Percentiles rank a stretch among this genome's conserved stretches.
phyloP scores from a whole-genome alignment of 2,329 filamentous ascomycete species.

The Botrytis elliptica region DNA sequence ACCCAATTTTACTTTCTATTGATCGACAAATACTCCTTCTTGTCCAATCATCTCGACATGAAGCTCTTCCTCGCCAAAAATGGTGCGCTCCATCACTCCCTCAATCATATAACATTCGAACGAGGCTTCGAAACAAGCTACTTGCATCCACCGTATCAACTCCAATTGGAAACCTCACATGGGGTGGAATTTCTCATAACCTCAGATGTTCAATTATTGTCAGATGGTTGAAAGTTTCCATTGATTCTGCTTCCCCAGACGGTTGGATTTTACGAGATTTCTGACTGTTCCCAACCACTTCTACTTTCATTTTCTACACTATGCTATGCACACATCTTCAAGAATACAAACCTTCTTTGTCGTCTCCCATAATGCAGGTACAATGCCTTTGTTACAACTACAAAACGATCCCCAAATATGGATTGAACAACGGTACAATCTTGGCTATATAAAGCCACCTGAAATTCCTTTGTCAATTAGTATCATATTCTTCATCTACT shows the following conservation, averaged over 20 bases:
- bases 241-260: not conserved
- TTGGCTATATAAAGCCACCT: not conserved
- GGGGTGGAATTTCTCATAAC: not conserved
- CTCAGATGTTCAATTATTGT: not conserved
- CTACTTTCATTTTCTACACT: not conserved
- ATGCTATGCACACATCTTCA: not conserved
- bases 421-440: not conserved
- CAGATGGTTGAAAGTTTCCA: not conserved
- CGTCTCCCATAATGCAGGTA: not conserved
- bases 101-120: not conserved
- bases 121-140: not conserved
- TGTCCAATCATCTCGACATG: conserved; percentile 1
- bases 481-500: not conserved
- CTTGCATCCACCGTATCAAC: not conserved
- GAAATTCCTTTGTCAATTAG: not conserved
- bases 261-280: not conserved
- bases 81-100: not conserved
- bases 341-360: not conserved
- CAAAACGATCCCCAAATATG: not conserved
- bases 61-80: not conserved
- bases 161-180: not conserved
- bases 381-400: not conserved
- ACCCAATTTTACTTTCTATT: not conserved
- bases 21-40: not conserved
- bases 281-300: not conserved